Percentiles rank a stretch among this genome's conserved stretches.
Conservation (phyloP, 495 filamentous ascomycete genomes). For the Thozetella sp. region DNA sequence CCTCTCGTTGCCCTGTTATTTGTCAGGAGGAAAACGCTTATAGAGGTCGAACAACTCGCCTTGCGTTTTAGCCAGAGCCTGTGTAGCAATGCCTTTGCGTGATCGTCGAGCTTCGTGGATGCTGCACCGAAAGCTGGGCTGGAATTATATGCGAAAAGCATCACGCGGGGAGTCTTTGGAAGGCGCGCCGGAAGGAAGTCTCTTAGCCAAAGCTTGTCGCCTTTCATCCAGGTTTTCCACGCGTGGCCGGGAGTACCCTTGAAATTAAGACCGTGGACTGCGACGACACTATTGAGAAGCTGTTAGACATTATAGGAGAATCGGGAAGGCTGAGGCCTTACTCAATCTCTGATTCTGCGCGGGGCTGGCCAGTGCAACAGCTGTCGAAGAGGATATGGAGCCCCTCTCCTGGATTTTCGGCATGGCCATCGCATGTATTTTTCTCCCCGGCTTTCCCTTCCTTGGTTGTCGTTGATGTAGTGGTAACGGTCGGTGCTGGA, state of each 20-base stretch:
- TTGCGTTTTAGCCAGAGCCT: constrained; percentile 8
- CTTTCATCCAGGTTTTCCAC: constrained; percentile 11
- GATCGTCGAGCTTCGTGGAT: constrained; percentile 12
- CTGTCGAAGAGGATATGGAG: constrained; percentile 7
- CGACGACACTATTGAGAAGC: constrained; percentile 12
- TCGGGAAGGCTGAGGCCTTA: background rate
- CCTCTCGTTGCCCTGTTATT: constrained; percentile 2
- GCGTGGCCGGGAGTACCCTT: constrained; percentile 42
- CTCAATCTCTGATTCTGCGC: background rate
- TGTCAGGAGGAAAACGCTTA: background rate
- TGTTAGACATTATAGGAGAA: background rate
- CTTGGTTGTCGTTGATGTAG: no score
- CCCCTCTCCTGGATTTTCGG: no score
- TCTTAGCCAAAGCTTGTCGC: constrained; percentile 12
- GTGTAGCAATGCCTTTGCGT: constrained; percentile 14
- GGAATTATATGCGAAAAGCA: constrained; percentile 18
- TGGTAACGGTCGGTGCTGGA: no score
- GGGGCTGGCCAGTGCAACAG: background rate
- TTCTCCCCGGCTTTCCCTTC: no score
- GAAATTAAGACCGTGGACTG: constrained; percentile 20
- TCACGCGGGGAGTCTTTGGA: constrained; percentile 5
- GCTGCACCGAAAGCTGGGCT: constrained; percentile 10
- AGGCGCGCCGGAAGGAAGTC: constrained; percentile 16
- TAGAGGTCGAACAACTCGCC: background rate
- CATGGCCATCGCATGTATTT: no score